A percentile compares a stretch with the other conserved stretches of the same genome.
phyloP scores from a whole-genome alignment of 139 green algal species.

The Tetraselmis chui region DNA sequence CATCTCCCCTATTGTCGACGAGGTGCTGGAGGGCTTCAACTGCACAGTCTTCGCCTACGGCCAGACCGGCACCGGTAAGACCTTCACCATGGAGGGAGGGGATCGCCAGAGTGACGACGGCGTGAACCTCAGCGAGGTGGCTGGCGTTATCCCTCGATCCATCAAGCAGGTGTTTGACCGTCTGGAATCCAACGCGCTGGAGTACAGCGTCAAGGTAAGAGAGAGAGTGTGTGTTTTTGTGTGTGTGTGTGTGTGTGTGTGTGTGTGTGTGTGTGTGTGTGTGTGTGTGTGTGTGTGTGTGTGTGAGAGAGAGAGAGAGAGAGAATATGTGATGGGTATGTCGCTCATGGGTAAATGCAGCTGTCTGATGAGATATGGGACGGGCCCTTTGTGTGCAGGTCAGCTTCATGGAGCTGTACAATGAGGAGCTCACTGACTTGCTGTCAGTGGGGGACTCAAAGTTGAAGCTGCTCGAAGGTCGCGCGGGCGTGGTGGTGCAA shows the following conservation, averaged over 20 bases:
- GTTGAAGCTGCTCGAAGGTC: constrained; percentile 75
- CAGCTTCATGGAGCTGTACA: constrained; percentile 97
- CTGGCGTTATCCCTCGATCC: constrained; percentile 89
- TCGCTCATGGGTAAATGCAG: too few species aligned
- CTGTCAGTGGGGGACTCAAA: constrained; percentile 46
- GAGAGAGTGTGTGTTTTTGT: too few species aligned
- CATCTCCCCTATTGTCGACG: constrained; percentile 87
- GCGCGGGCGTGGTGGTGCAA: constrained; percentile 74
- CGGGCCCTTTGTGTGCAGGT: constrained; percentile 25
- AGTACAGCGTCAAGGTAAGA: constrained; percentile 58
- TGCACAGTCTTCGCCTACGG: constrained; percentile 90
- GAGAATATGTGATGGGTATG: too few species aligned
- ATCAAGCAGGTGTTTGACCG: constrained; percentile 91
- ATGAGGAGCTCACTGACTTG: constrained; percentile 98
- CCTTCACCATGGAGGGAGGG: constrained; percentile 93
- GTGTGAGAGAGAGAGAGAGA: too few species aligned
- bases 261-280: too few species aligned
- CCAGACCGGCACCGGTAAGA: constrained; percentile 96
- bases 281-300: too few species aligned
- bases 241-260: too few species aligned
- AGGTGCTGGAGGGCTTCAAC: constrained; percentile 89
- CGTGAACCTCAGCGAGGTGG: constrained; percentile 36
- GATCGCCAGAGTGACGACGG: constrained; percentile 49
- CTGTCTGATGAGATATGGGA: too few species aligned
- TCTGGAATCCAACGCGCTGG: constrained; percentile 58